These are phyloP conservation scores for Sabuloglossum arenarium DNA, from an alignment of 495 filamentous ascomycete species.

Conservation along the genomic window DNA sequence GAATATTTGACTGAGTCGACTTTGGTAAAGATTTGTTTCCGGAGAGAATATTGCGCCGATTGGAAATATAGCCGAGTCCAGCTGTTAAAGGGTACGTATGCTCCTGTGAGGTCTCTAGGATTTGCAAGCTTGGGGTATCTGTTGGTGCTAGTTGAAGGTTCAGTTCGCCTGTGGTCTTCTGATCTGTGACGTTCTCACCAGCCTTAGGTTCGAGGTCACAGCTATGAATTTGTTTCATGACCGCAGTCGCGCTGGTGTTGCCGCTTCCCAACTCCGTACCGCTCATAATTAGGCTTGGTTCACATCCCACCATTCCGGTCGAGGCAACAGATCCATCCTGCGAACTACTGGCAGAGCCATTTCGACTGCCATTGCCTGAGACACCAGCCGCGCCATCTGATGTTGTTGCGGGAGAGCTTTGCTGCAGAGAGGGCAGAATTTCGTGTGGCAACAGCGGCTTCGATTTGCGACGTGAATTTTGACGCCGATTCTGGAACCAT, in stretches of 20 bases:
- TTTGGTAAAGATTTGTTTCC: not conserved
- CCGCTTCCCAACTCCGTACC: not conserved
- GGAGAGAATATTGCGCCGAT: slow-evolving; percentile 12
- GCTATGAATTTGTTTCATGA: not conserved
- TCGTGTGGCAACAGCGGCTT: slow-evolving; percentile 72
- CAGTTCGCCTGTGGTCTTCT: not conserved
- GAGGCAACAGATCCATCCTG: not conserved
- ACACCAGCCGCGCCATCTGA: not conserved
- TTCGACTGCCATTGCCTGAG: not conserved
- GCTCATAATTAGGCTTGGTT: not conserved
- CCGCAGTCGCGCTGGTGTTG: not conserved
- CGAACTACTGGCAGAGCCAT: not conserved
- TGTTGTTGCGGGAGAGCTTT: slow-evolving; percentile 8
- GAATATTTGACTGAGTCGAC: not conserved
- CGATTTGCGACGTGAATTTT: slow-evolving; percentile 80
- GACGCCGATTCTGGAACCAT: slow-evolving; percentile 97
- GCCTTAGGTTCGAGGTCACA: not conserved
- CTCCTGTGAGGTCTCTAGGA: not conserved
- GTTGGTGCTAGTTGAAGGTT: not conserved
- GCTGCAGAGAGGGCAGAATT: slow-evolving; percentile 33
- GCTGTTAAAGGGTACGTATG: not conserved
- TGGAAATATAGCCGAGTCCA: slow-evolving; percentile 13
- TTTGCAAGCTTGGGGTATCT: not conserved
- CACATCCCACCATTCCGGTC: not conserved
- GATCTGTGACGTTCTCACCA: not conserved